Evolutionary conservation across 2,329 filamentous ascomycete genomes (phyloP).

Genomic region (Botrytis paeoniae): DNA sequence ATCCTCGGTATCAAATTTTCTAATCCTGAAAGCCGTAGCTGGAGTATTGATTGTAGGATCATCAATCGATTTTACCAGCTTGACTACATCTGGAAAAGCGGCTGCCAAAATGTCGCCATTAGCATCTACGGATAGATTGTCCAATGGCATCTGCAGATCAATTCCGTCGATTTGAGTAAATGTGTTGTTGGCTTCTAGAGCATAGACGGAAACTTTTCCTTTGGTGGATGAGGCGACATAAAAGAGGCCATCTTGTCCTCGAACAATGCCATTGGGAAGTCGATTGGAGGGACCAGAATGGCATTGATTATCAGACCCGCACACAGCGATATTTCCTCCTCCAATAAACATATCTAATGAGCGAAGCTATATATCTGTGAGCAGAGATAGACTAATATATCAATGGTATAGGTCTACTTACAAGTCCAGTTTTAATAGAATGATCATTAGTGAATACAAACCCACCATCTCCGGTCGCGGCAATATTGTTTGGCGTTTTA

Average conservation of each 20-base stretch:
- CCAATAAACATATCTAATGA: conserved; percentile 32
- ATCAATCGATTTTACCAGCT: conserved; percentile 27
- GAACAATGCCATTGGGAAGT: conserved; percentile 39
- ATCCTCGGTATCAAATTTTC: background rate
- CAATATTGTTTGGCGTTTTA: conserved; percentile 39
- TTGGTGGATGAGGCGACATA: conserved; percentile 37
- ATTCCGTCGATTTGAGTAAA: conserved; percentile 33
- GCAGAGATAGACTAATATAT: background rate
- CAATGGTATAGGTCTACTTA: background rate
- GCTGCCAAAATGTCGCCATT: conserved; percentile 40
- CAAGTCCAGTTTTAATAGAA: conserved; percentile 29
- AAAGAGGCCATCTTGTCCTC: conserved; percentile 36
- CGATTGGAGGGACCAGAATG: conserved; percentile 1
- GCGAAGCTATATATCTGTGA: background rate
- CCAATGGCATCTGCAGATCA: conserved; percentile 34
- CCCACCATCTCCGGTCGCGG: conserved; percentile 36
- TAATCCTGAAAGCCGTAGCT: background rate
- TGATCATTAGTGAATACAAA: conserved; percentile 42
- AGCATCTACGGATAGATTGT: conserved; percentile 40
- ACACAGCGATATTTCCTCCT: conserved; percentile 36
- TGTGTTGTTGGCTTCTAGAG: conserved; percentile 8
- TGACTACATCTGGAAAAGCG: conserved; percentile 34
- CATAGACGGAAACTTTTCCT: background rate
- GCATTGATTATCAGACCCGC: conserved; percentile 17
- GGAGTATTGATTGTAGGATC: conserved; percentile 22